Percentiles rank a stretch among this genome's conserved stretches.
These are phyloP conservation scores for Chenopodium suecicum DNA, from an alignment of 148 eudicot species.

Conservation along the genomic window DNA sequence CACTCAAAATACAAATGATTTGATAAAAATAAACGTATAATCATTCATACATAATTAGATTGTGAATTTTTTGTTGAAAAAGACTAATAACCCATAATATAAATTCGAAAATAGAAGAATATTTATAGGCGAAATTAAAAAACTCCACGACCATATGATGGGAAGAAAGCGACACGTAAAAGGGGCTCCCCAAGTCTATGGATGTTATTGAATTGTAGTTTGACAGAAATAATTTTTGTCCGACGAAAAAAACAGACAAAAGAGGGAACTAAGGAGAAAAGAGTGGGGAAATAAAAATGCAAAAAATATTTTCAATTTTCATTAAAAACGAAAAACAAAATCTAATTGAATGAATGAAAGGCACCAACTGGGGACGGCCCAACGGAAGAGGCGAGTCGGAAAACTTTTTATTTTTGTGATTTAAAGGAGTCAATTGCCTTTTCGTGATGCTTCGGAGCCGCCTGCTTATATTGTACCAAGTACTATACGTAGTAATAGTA, in stretches of 20 bases:
- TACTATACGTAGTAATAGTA: no score
- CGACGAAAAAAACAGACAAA: not conserved
- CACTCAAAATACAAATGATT: no score
- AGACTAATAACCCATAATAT: not conserved
- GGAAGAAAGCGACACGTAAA: constrained; percentile 10
- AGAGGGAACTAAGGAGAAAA: not conserved
- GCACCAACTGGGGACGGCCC: constrained; percentile 35
- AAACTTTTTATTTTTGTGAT: no score
- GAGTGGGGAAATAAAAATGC: no score
- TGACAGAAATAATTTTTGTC: constrained; percentile 11
- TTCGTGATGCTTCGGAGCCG: constrained; percentile 25
- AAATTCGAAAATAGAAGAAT: not conserved
- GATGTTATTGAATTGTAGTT: constrained; percentile 11
- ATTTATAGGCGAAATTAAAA: not conserved
- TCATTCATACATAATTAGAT: no score
- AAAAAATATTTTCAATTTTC: no score
- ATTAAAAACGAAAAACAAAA: not conserved
- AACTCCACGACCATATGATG: not conserved
- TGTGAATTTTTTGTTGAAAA: not conserved
- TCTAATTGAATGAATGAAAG: not conserved
- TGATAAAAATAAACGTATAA: no score
- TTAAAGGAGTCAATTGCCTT: constrained; percentile 28
- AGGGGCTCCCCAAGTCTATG: constrained; percentile 30
- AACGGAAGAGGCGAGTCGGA: constrained; percentile 19
- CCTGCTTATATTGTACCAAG: not conserved